Conservation (phyloP, 129 eudicot genomes). For the Chrysanthemum lavandulifolium region DNA sequence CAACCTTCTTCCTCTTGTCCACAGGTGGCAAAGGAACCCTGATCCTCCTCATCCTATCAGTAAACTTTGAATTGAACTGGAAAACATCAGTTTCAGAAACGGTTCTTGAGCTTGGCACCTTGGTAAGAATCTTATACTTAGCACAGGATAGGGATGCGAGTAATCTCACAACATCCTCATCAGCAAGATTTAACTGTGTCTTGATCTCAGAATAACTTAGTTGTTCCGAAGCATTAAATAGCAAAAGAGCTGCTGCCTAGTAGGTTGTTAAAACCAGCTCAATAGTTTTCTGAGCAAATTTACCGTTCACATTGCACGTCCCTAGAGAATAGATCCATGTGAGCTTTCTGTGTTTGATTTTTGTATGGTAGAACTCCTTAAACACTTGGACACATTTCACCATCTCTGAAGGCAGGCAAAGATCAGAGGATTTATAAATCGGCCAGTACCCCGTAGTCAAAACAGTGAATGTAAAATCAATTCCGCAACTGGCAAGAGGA, state of each 20-base stretch:
- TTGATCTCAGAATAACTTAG: conserved; percentile 66
- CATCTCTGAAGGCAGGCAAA: conserved; percentile 75
- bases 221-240: conserved; percentile 64
- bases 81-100: conserved; percentile 55
- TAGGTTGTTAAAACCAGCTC: conserved; percentile 73
- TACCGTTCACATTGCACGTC: conserved; percentile 57
- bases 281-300: conserved; percentile 64
- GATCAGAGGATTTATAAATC: conserved; percentile 69
- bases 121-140: conserved; percentile 67
- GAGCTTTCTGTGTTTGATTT: conserved; percentile 60
- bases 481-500: conserved; percentile 49
- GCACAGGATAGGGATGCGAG: conserved; percentile 76
- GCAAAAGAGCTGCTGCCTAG: conserved; percentile 80
- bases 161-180: conserved; percentile 78
- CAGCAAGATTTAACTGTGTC: conserved; percentile 61
- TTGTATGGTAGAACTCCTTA: conserved; percentile 53
- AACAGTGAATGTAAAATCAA: conserved; percentile 78
- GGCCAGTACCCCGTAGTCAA: conserved; percentile 93
- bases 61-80: conserved; percentile 60
- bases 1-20: conserved; percentile 72
- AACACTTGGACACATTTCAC: conserved; percentile 71
- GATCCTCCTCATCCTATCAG: conserved; percentile 76
- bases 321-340: conserved; percentile 84
- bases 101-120: conserved; percentile 61
- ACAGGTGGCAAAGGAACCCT: conserved; percentile 83